phyloP scores from a whole-genome alignment of 2,329 filamentous ascomycete genomes.

The Nemania bipapillata region DNA sequence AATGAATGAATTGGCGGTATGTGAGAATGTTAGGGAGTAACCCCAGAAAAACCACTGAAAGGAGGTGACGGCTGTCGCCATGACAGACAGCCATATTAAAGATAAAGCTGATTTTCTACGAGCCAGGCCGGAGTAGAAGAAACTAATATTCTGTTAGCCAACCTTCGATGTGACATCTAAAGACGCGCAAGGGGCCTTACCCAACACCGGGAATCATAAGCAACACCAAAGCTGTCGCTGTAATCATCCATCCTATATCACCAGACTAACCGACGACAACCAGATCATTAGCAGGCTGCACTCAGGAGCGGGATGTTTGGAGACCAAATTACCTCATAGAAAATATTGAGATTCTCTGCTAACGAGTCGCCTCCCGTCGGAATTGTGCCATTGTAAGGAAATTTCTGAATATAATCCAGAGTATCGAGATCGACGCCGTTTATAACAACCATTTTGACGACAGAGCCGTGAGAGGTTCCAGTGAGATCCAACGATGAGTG shows the following conservation, averaged over 20 bases:
- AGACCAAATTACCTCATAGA: constrained; percentile 70
- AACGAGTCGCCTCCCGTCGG: constrained; percentile 75
- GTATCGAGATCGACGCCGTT: constrained; percentile 57
- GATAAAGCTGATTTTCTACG: constrained; percentile 89
- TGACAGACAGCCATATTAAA: constrained; percentile 89
- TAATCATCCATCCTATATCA: constrained; percentile 87
- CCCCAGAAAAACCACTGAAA: constrained; percentile 98
- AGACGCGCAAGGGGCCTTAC: constrained; percentile 52
- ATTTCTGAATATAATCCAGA: constrained; percentile 58
- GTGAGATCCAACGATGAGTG: neutral
- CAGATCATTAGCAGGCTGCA: constrained; percentile 41
- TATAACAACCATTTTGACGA: constrained; percentile 51
- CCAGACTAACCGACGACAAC: constrained; percentile 63
- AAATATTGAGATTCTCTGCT: constrained; percentile 77
- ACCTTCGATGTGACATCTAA: neutral
- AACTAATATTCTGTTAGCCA: constrained; percentile 56
- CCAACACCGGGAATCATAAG: constrained; percentile 95
- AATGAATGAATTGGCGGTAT: constrained; percentile 78
- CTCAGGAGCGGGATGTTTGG: constrained; percentile 19
- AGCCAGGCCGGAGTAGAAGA: constrained; percentile 93
- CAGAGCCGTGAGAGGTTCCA: constrained; percentile 20
- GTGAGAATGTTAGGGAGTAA: constrained; percentile 84
- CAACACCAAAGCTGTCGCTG: constrained; percentile 81
- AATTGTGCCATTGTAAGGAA: constrained; percentile 72
- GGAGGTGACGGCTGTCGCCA: constrained; percentile 82